phyloP scores from a whole-genome alignment of 495 filamentous ascomycete species.

The Tuber calosporum region DNA sequence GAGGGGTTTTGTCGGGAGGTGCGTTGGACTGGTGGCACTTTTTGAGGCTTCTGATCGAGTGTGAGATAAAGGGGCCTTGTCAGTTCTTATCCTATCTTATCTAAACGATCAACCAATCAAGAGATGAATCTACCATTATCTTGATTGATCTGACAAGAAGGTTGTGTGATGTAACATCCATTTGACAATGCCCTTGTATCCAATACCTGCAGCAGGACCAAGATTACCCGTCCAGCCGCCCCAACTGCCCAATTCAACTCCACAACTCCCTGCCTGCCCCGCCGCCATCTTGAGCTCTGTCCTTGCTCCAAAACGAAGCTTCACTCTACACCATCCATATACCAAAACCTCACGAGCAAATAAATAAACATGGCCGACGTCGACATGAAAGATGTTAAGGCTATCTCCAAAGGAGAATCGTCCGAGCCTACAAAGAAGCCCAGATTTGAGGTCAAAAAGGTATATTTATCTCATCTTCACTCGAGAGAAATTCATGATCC shows the following conservation, averaged over 20 bases:
- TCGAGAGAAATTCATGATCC: neutral
- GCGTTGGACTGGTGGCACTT: neutral
- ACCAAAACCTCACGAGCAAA: neutral
- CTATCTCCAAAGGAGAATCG: slow-evolving; percentile 49
- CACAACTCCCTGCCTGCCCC: neutral
- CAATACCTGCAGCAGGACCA: too few species aligned
- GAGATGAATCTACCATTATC: neutral
- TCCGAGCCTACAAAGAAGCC: slow-evolving; percentile 68
- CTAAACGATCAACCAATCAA: neutral
- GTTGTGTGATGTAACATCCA: neutral
- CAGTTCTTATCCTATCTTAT: neutral
- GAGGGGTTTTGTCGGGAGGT: neutral
- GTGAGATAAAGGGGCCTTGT: neutral
- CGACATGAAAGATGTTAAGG: slow-evolving; percentile 67
- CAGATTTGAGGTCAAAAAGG: slow-evolving; percentile 98
- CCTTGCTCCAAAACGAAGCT: neutral
- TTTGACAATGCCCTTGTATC: neutral
- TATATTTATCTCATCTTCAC: slow-evolving; percentile 42
- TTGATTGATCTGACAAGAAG: neutral
- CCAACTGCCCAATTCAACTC: neutral
- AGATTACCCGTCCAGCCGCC: neutral
- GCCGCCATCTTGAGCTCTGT: neutral
- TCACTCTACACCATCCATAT: neutral
- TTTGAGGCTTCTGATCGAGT: neutral
- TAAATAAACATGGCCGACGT: slow-evolving; percentile 75